phyloP scores from a whole-genome alignment of 441 rosid species.

The Erysimum cheiri region DNA sequence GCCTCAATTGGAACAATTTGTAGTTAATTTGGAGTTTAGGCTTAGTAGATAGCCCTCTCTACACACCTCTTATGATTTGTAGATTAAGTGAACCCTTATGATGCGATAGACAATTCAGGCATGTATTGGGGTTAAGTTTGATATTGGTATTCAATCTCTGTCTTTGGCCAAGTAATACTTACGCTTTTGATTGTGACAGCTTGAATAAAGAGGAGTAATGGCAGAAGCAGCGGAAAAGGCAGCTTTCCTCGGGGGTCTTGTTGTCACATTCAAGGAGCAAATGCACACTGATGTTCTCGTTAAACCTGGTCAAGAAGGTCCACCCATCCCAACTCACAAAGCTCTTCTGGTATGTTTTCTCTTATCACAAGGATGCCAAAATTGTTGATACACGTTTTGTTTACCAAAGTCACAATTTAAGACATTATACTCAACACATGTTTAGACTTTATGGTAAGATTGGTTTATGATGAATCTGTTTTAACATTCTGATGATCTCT shows the following conservation, averaged over 20 bases:
- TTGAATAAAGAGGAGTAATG: constrained; percentile 7
- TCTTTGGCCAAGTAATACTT: too few species aligned
- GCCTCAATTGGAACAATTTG: too few species aligned
- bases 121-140: background rate
- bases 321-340: constrained; percentile 60
- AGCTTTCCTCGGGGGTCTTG: constrained; percentile 36
- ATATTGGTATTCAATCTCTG: background rate
- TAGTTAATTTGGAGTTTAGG: too few species aligned
- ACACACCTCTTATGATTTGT: background rate
- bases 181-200: background rate
- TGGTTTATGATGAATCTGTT: background rate
- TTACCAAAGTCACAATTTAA: background rate
- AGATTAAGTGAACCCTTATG: background rate
- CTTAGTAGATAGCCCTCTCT: background rate
- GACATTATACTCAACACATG: background rate
- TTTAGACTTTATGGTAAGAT: background rate
- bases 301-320: constrained; percentile 56
- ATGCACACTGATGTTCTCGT: constrained; percentile 68
- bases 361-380: background rate
- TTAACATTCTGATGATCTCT: background rate
- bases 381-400: background rate
- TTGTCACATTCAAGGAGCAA: constrained; percentile 52
- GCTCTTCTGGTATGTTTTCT: constrained; percentile 53
- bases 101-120: background rate
- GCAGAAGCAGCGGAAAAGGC: constrained; percentile 32